Evolutionary conservation across 2,329 filamentous ascomycete species (phyloP), one percentile per base, ranked within the genome.

Genomic region (Botrytis pseudocinerea): DNA sequence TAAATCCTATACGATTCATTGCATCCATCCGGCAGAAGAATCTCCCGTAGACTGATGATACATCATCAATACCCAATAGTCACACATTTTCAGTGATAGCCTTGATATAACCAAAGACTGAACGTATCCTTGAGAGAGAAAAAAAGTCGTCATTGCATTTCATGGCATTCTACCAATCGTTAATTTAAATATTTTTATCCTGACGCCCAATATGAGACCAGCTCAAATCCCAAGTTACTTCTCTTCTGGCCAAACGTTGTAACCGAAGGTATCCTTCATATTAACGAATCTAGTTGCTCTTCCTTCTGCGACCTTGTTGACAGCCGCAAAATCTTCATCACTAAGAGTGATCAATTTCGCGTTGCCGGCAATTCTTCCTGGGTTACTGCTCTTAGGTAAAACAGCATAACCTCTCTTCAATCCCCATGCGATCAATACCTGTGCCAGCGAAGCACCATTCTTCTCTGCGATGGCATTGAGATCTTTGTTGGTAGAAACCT

Each of bases 201-300:
- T 12, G 38, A 69, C 65, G 35, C 54, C 51, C 46, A 8, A 61
- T 44, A 18, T 70, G 40, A 70, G 68, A 46, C 68, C 68, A 35
- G 68, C 68, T 70, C 68, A 70, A 35, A 46, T 7, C 25, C 54
- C 46, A 18, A 62, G 69, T 57, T 71, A 75, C 32, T 62, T 69
- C 83, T 90, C 88, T 79, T 90, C 87, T 0, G 89, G 85, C 89
- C 89, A 91, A 68, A 93, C 87, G 78, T 93, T 85, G 80, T 92
- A 92, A 10, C 92, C 92, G 81, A 93, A 93, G 1, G 90, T 92
- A 76, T 93, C 91, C 86, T 92, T 93, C 91, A 93, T 93, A 84
- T 94, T 93, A 74, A 94, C 91, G 79, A 94, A 93, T 54, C 92
- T 88, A 40, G 87, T 88, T 81, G 92, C 89, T 69, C 91, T 86